Evolutionary conservation across 2,329 filamentous ascomycete genomes (phyloP).

Genomic region (Mollisiaceae sp.): DNA sequence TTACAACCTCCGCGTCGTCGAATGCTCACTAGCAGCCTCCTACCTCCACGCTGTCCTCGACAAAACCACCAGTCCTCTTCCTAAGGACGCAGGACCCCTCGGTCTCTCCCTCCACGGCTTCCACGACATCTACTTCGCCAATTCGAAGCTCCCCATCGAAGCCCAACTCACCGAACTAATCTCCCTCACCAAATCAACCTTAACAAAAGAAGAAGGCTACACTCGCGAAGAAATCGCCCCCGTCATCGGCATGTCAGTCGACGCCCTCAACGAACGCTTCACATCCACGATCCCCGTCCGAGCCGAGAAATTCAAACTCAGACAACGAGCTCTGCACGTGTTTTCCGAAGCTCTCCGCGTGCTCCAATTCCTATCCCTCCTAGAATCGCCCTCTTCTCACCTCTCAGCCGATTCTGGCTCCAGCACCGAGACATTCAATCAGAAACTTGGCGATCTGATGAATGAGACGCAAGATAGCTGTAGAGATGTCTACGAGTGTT

Average conservation of each 20-base stretch:
- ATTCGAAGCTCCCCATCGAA: constrained; percentile 49
- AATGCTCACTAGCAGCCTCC: constrained; percentile 86
- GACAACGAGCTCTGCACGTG: constrained; percentile 87
- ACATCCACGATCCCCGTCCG: constrained; percentile 89
- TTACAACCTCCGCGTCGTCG: constrained; percentile 96
- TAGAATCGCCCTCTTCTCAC: constrained; percentile 58
- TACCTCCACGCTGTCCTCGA: constrained; percentile 65
- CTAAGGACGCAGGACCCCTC: constrained; percentile 80
- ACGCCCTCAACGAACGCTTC: constrained; percentile 77
- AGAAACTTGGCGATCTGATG: constrained; percentile 78
- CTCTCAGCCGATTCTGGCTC: constrained; percentile 34
- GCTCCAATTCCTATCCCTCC: constrained; percentile 77
- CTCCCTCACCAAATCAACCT: constrained; percentile 69
- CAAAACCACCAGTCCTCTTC: constrained; percentile 64
- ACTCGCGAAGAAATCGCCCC: constrained; percentile 83
- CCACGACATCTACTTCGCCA: constrained; percentile 76
- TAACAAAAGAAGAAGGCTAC: constrained; percentile 83
- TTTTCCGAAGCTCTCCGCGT: constrained; percentile 89
- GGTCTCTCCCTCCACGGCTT: constrained; percentile 85
- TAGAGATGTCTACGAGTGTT: constrained; percentile 87
- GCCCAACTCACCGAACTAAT: constrained; percentile 78
- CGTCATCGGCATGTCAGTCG: constrained; percentile 70
- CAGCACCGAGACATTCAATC: constrained; percentile 66
- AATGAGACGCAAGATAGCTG: constrained; percentile 91
- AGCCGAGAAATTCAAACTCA: constrained; percentile 84